These are phyloP conservation scores for Penicillium cosmopolitanum DNA, from an alignment of 495 filamentous ascomycete genomes.

Conservation along the genomic window DNA sequence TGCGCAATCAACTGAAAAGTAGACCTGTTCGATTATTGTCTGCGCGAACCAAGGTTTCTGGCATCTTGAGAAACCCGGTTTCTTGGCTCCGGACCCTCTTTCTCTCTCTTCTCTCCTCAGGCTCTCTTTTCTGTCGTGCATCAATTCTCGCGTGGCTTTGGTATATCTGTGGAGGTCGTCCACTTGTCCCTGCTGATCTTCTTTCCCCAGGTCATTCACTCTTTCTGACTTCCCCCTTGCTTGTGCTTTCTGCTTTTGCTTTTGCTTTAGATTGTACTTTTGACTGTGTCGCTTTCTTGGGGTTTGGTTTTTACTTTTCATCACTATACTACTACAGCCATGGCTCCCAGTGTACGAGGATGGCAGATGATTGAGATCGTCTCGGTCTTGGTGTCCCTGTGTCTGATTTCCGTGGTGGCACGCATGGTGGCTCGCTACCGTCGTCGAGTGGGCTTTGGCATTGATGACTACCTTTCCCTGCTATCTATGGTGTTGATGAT, in stretches of 20 bases:
- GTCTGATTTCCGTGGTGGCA: constrained; percentile 39
- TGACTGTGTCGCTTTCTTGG: neutral
- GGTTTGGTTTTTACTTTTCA: neutral
- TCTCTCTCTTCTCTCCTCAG: too few species aligned
- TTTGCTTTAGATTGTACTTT: neutral
- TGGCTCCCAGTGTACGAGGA: constrained; percentile 36
- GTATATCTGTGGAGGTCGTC: constrained; percentile 21
- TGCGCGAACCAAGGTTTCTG: neutral
- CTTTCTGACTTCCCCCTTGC: constrained; percentile 9
- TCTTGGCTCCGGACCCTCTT: neutral
- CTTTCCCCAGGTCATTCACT: constrained; percentile 23
- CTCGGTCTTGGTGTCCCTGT: constrained; percentile 40
- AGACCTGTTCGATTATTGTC: constrained; percentile 2
- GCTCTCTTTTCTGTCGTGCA: neutral
- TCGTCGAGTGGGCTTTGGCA: constrained; percentile 39
- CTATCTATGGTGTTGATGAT: constrained; percentile 35
- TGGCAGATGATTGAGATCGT: constrained; percentile 43
- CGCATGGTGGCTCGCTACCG: constrained; percentile 43
- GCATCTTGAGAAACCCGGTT: constrained; percentile 1
- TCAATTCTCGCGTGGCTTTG: constrained; percentile 9
- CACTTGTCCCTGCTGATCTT: constrained; percentile 18
- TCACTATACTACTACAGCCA: constrained; percentile 16
- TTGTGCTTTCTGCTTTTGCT: constrained; percentile 7
- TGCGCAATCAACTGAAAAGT: neutral
- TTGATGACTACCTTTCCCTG: constrained; percentile 49